Conservation (phyloP, 768 basidiomycete species). For the Suillus paluster region DNA sequence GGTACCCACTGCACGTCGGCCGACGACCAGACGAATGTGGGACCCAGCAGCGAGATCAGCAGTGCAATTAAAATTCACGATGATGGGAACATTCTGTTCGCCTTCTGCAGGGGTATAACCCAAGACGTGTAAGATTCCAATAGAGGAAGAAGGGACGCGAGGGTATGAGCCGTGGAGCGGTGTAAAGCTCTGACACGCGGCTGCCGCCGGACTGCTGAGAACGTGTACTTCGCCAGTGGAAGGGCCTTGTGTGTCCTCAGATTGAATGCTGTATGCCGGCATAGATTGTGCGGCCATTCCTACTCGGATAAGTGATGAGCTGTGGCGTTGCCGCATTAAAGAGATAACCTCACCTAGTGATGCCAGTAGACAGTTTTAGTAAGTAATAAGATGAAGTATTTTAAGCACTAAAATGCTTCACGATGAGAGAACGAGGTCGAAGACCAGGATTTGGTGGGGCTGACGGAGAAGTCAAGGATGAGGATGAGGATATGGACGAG, state of each 20-base stretch:
- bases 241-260: neutral
- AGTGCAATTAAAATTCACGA: slow-evolving; percentile 53
- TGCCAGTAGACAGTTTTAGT: neutral
- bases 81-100: slow-evolving; percentile 62
- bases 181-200: slow-evolving; percentile 16
- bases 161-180: slow-evolving; percentile 16
- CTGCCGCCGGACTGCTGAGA: slow-evolving; percentile 16
- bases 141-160: slow-evolving; percentile 48
- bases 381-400: neutral
- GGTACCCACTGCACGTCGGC: slow-evolving; percentile 67
- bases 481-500: neutral
- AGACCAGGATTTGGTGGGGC: neutral
- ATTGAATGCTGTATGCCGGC: slow-evolving; percentile 4
- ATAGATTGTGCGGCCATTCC: slow-evolving; percentile 1
- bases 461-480: neutral
- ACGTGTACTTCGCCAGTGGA: neutral
- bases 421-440: neutral
- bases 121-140: slow-evolving; percentile 64
- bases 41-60: slow-evolving; percentile 36
- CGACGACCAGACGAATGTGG: slow-evolving; percentile 77
- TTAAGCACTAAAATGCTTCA: neutral
- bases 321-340: neutral
- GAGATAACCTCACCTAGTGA: slow-evolving; percentile 1
- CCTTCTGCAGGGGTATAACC: slow-evolving; percentile 70
- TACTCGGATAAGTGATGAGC: neutral